Evolutionary conservation across 2,329 filamentous ascomycete species (phyloP), one percentile per base, ranked within the genome.

Genomic region (Sporothrix phasma): DNA sequence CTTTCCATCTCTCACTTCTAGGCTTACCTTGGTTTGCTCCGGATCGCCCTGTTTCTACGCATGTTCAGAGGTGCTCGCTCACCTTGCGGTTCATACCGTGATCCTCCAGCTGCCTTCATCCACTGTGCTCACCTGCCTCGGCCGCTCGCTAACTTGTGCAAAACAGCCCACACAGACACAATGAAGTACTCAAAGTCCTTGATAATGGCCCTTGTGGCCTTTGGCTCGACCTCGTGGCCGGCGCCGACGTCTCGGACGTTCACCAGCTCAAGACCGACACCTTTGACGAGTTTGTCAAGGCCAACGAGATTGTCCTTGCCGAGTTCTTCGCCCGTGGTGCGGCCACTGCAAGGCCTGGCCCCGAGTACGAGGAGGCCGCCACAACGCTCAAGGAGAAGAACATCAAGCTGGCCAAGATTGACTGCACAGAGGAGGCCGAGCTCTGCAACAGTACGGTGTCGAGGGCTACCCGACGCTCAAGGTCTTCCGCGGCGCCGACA

Each of bases 261-360:
- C 78, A 85, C 72, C 85, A 90, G 70, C 82, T 99, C 69, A 95
- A 89, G 77, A 87, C 88, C 76, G 90, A 93, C 74, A 90, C 84
- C 69, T 99, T 99, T 76, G 83, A 89, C 70, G 84, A 87, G 67
- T 99, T 97, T 77, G 80, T 99, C 74, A 88, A 88, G 76, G 79
- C 86, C 71, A 89, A 97, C 76, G 87, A 91, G 71, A 84, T 99
- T 65, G 93, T 97, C 63, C 87, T 99, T 67, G 92, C 92, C 71
- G 92, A 99, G 81, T 99, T 70, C 64, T 70, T 69, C 47, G 69
- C 69, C 69, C 69, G 51, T 70, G 69, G 69, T 70, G 69, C 72
- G 93, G 92, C 69, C 93, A 97, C 84, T 97, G 93, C 89, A 97
- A 99, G 84, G 93, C 93, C 90, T 99, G 70, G 94, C 89, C 89